Base-by-base conservation (phyloP, 495 filamentous ascomycete species). In the Glonium stellatum region DNA sequence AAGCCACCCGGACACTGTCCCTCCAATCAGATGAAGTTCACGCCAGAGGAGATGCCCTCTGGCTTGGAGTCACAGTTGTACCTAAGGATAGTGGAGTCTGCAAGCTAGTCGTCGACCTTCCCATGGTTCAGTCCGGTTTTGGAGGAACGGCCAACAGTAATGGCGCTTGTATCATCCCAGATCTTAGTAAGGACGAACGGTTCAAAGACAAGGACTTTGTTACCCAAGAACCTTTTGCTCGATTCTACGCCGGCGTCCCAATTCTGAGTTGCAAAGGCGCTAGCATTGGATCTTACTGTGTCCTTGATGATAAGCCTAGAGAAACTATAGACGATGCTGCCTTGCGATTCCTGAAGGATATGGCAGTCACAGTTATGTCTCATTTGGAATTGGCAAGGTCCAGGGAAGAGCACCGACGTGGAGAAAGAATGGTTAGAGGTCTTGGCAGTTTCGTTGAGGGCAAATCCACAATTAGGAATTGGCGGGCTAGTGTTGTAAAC, bases 321-420 rank as follows among this genome's bases (percentile, higher is more conserved):
- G 71, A 73, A 0, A 64, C 54, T 15, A 71, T 76, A 46, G 66
- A 62, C 48, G 62, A 74, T n/a, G 67, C 71, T 22, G 67, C 67
- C 9, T 65, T 72, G 1, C 53, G 59, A 44, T 72, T 76, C 58
- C 49, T 80, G 60, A 59, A 64, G 52, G 76, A 77, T 54, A 76
- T 77, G 55, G 71, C 73, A 11, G 54, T 57, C 22, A 70, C 74
- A 41, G 72, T 80, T 54, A 77, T 77, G 76, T 68, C 67, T 34
- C 74, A 80, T 60, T 70, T 80, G 0, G 76, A 78, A 22, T 65
- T 69, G 41, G 67, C 69, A 11, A 61, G 71, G 23, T 50, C 71
- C 42, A 69, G 67, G 47, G 64, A 67, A 37, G 65, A 69, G 52
- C 70, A 73, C 0, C 61, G 71, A 48, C 69, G 75, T 13, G 67